Conservation (phyloP, 352 stramenopile genomes). For the Pelagophyceae sp. region DNA sequence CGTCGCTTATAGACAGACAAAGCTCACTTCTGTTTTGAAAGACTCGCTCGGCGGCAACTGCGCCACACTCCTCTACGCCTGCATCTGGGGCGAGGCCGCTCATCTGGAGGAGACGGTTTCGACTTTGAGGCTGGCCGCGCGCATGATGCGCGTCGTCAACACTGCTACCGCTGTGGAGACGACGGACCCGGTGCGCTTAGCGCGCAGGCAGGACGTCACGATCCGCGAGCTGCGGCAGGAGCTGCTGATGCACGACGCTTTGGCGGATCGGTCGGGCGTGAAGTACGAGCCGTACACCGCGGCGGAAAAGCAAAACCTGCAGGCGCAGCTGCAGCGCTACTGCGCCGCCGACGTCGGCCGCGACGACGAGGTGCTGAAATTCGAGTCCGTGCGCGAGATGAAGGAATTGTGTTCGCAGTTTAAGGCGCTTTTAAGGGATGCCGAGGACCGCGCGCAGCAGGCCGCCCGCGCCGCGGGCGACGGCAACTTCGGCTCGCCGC, state of each 20-base stretch:
- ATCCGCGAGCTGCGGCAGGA: slow-evolving; percentile 84
- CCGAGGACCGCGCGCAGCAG: slow-evolving; percentile 37
- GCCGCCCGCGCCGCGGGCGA: not conserved
- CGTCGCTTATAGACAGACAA: slow-evolving; percentile 85
- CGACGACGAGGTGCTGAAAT: slow-evolving; percentile 59
- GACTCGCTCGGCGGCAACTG: slow-evolving; percentile 88
- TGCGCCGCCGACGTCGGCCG: slow-evolving; percentile 57
- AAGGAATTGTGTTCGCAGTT: slow-evolving; percentile 79
- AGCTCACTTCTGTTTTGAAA: slow-evolving; percentile 78
- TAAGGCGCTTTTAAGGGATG: slow-evolving; percentile 64
- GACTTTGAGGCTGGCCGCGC: slow-evolving; percentile 76
- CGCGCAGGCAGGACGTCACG: slow-evolving; percentile 77
- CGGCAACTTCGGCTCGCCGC: slow-evolving; percentile 5
- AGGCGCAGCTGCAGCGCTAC: slow-evolving; percentile 59
- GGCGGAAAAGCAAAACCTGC: slow-evolving; percentile 70
- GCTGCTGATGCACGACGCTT: slow-evolving; percentile 81
- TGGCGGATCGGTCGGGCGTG: slow-evolving; percentile 62
- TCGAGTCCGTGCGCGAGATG: slow-evolving; percentile 76
- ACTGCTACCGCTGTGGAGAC: slow-evolving; percentile 67
- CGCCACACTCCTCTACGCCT: slow-evolving; percentile 86
- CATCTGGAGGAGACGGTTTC: slow-evolving; percentile 84
- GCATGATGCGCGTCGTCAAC: slow-evolving; percentile 87
- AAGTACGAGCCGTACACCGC: slow-evolving; percentile 60
- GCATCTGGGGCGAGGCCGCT: slow-evolving; percentile 77
- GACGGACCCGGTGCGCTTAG: slow-evolving; percentile 64